These are phyloP conservation scores for Exophiala spinifera DNA, from an alignment of 2,329 filamentous ascomycete genomes.

Conservation along the genomic window DNA sequence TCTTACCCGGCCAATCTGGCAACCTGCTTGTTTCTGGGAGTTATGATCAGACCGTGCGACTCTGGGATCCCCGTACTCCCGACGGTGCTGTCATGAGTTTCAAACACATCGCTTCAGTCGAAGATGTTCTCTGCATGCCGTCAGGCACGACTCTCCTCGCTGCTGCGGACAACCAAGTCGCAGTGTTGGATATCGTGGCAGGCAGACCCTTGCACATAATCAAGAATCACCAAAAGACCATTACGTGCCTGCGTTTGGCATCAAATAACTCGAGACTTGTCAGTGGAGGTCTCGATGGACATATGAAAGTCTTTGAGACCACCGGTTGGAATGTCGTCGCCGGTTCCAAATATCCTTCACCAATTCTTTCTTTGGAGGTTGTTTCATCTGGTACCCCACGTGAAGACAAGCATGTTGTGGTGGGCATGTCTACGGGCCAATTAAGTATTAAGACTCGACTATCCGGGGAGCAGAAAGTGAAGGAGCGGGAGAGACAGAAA, in stretches of 20 bases:
- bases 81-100: constrained; percentile 79
- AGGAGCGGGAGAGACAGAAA: constrained; percentile 72
- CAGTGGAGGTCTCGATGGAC: constrained; percentile 86
- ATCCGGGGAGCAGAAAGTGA: constrained; percentile 74
- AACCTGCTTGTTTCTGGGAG: constrained; percentile 83
- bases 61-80: constrained; percentile 85
- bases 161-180: constrained; percentile 79
- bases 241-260: constrained; percentile 80
- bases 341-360: constrained; percentile 87
- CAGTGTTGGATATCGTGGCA: constrained; percentile 87
- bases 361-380: constrained; percentile 79
- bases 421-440: constrained; percentile 93
- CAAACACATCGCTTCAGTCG: constrained; percentile 86
- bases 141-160: constrained; percentile 84
- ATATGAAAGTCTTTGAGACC: constrained; percentile 96
- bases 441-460: constrained; percentile 86
- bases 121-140: constrained; percentile 81
- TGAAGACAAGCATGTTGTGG: constrained; percentile 88
- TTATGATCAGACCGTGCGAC: constrained; percentile 87
- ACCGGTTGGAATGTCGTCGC: constrained; percentile 94
- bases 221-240: constrained; percentile 95
- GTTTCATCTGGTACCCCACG: constrained; percentile 64
- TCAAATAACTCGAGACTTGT: constrained; percentile 78
- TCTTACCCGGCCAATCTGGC: constrained; percentile 70
- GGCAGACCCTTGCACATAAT: constrained; percentile 83